Percentiles rank a stretch among this genome's conserved stretches.
These are phyloP conservation scores for Gymnopilus junonius DNA, from an alignment of 768 basidiomycete genomes.

Conservation along the genomic window DNA sequence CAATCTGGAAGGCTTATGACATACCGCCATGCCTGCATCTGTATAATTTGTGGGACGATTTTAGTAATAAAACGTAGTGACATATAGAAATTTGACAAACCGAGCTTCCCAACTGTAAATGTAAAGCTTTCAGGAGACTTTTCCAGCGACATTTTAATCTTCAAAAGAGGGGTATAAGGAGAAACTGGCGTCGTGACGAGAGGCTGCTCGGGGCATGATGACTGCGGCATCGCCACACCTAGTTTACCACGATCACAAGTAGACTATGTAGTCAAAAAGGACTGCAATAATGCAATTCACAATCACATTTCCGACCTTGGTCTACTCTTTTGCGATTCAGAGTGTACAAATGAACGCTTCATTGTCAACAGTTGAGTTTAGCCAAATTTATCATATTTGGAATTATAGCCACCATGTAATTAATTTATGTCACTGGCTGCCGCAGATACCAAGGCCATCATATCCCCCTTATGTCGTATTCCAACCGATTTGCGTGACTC, in stretches of 20 bases:
- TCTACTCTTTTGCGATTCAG: no score
- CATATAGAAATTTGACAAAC: slow-evolving; percentile 45
- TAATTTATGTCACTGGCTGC: neutral
- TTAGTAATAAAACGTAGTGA: neutral
- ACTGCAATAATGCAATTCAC: no score
- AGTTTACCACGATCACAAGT: no score
- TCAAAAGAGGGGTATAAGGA: neutral
- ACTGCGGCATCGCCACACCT: neutral
- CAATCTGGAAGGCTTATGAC: slow-evolving; percentile 14
- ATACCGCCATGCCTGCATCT: slow-evolving; percentile 96
- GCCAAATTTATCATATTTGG: neutral
- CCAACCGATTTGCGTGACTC: neutral
- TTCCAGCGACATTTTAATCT: slow-evolving; percentile 26
- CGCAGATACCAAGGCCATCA: neutral
- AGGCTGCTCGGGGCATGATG: neutral
- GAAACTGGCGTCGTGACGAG: no score
- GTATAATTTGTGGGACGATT: slow-evolving; percentile 10
- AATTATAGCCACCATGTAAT: neutral
- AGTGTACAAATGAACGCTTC: no score
- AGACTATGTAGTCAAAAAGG: no score
- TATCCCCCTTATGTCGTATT: neutral
- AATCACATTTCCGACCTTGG: no score
- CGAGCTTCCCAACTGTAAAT: slow-evolving; percentile 95
- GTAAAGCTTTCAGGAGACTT: slow-evolving; percentile 71
- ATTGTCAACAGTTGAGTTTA: no score